Evolutionary conservation across 2,329 filamentous ascomycete species (phyloP).

Genomic region (Aspergillus carbonarius): DNA sequence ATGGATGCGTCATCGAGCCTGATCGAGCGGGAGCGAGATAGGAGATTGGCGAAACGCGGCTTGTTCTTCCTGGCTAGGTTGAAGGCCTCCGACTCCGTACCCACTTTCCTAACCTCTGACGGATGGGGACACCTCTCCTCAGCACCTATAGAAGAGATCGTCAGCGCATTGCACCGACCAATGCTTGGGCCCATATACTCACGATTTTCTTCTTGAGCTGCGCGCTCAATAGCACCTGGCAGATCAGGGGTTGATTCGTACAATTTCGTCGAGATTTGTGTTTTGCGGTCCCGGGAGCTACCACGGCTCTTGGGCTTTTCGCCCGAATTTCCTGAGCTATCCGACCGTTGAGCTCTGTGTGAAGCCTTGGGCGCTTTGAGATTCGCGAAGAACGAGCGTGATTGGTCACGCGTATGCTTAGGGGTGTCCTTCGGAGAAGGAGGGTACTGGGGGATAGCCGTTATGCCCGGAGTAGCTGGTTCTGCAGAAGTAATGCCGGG

Average conservation of each 20-base stretch:
- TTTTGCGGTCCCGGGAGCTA: constrained; percentile 45
- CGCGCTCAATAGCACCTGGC: constrained; percentile 30
- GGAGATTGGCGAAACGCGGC: constrained; percentile 46
- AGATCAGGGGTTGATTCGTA: constrained; percentile 47
- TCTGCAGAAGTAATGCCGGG: constrained; percentile 23
- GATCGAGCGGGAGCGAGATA: constrained; percentile 47
- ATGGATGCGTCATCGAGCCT: constrained; percentile 42
- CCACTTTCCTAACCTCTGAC: constrained; percentile 25
- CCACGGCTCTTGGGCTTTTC: constrained; percentile 44
- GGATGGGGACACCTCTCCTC: constrained; percentile 25
- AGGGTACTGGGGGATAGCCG: constrained; percentile 47
- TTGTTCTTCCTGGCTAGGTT: constrained; percentile 42
- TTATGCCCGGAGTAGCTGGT: constrained; percentile 43
- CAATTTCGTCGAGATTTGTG: constrained; percentile 34
- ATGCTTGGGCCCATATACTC: constrained; percentile 7
- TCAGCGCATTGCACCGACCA: constrained; percentile 4
- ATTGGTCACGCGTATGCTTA: constrained; percentile 46
- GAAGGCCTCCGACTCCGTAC: constrained; percentile 28
- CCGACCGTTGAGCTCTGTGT: constrained; percentile 42
- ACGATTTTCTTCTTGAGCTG: constrained; percentile 31
- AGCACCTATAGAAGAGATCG: constrained; percentile 19
- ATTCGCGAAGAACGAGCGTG: constrained; percentile 48
- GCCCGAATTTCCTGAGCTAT: constrained; percentile 37
- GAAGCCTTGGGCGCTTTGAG: constrained; percentile 49
- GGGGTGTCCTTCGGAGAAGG: constrained; percentile 42